Percentiles rank a stretch among this genome's conserved stretches.
Conservation (phyloP, 345 rosid genomes). For the Xanthoceras sorbifolium region DNA sequence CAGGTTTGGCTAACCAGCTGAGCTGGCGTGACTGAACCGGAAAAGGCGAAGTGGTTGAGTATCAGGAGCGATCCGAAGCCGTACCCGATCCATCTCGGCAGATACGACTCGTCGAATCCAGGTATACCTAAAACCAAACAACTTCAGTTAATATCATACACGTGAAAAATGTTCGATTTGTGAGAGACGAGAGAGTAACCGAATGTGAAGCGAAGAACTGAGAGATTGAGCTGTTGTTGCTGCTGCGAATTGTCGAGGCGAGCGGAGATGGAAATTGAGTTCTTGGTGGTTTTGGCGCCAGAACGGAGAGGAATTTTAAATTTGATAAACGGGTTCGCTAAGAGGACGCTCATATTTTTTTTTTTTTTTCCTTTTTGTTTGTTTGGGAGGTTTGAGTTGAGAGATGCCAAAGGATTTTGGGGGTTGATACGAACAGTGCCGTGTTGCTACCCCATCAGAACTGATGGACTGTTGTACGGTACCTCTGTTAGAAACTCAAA, state of each 20-base stretch:
- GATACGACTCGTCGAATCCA: conserved; percentile 85
- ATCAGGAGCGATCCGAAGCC: conserved; percentile 87
- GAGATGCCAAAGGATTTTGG: background rate
- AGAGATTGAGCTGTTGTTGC: conserved; percentile 68
- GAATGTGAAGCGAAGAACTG: conserved; percentile 89
- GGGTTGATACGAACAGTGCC: background rate
- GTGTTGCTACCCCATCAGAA: background rate
- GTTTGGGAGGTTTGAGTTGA: background rate
- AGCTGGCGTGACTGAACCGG: conserved; percentile 41
- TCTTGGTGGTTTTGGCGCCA: conserved; percentile 32
- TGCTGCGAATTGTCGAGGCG: conserved; percentile 40
- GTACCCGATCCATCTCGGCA: conserved; percentile 92
- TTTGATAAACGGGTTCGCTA: conserved; percentile 28
- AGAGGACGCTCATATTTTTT: conserved; percentile 23
- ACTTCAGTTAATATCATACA: background rate
- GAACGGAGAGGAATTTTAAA: conserved; percentile 20
- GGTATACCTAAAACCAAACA: conserved; percentile 57
- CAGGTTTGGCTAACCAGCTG: conserved; percentile 46
- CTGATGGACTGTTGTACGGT: background rate
- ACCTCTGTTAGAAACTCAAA: too few relatives aligned
- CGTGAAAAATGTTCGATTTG: background rate
- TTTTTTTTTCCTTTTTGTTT: background rate
- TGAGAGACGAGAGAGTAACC: conserved; percentile 37
- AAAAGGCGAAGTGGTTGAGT: conserved; percentile 55
- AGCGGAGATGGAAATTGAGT: conserved; percentile 32